Percentiles rank a stretch among this genome's conserved stretches.
Conservation (phyloP, 192 early-diverging fungal genomes). For the Phlyctochytrium bullatum region DNA sequence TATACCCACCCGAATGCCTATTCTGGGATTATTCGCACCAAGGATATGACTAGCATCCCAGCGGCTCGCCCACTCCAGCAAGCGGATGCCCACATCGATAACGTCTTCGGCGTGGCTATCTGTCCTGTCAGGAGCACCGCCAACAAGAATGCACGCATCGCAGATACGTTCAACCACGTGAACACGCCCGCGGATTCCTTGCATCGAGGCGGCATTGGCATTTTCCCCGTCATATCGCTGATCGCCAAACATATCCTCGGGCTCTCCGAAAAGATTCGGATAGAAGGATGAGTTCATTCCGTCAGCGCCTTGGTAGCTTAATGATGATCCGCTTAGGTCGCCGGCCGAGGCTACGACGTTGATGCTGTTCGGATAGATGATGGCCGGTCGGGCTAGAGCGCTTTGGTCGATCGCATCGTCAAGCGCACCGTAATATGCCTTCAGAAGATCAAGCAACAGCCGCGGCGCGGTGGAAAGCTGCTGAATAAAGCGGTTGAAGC, state of each 20-base stretch:
- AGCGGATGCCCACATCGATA: slow-evolving; percentile 13
- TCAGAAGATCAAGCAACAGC: slow-evolving; percentile 8
- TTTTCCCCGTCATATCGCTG: no score
- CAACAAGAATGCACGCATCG: slow-evolving; percentile 21
- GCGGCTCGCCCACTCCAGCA: slow-evolving; percentile 13
- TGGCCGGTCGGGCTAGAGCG: background rate
- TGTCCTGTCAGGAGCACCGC: slow-evolving; percentile 12
- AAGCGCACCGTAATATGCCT: slow-evolving; percentile 13
- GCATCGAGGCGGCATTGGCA: background rate
- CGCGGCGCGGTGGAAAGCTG: slow-evolving; percentile 12
- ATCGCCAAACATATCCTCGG: no score
- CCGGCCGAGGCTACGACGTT: background rate
- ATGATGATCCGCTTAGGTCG: background rate
- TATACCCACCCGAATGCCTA: slow-evolving; percentile 14
- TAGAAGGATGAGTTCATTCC: background rate
- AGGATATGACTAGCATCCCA: slow-evolving; percentile 16
- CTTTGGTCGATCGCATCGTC: slow-evolving; percentile 7
- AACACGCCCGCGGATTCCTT: background rate
- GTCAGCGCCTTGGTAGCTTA: no score
- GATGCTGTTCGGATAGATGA: background rate
- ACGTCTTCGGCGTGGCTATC: background rate
- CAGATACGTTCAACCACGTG: slow-evolving; percentile 14
- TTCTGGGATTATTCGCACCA: background rate
- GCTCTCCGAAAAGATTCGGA: no score
- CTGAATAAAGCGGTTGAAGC: slow-evolving; percentile 24